These are phyloP conservation scores for Flaveria bidentis DNA, from an alignment of 129 eudicot genomes.

Conservation along the genomic window DNA sequence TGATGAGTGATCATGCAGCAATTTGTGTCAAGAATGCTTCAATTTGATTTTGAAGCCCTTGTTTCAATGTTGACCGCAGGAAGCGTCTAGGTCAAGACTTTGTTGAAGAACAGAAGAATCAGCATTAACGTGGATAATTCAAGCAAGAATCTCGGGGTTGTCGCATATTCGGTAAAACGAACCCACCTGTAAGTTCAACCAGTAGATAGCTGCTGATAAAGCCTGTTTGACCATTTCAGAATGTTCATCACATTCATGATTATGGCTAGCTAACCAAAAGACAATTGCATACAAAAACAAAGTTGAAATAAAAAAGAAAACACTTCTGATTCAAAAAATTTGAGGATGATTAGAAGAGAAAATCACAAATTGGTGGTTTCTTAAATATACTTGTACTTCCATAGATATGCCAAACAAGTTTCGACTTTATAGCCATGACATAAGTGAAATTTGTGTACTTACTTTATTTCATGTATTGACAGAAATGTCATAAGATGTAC, in stretches of 20 bases:
- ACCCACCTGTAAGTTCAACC: conserved; percentile 99
- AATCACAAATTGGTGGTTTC: neutral
- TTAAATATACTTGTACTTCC: neutral
- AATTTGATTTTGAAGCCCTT: conserved; percentile 6
- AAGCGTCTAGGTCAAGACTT: conserved; percentile 43
- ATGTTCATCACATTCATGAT: conserved; percentile 69
- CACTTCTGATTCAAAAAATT: neutral
- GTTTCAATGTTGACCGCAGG: neutral
- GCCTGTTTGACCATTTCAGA: conserved; percentile 85
- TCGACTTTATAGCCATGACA: neutral
- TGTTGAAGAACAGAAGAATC: conserved; percentile 61
- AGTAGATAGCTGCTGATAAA: conserved; percentile 98
- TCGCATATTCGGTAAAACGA: conserved; percentile 40
- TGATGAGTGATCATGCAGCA: conserved; percentile 17
- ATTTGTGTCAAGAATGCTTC: conserved; percentile 3
- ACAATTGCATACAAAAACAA: conserved; percentile 22
- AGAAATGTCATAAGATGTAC: neutral
- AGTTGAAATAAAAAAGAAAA: neutral
- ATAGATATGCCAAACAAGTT: neutral
- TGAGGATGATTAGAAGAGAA: neutral
- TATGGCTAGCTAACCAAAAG: conserved; percentile 18
- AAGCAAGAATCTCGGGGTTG: conserved; percentile 52
- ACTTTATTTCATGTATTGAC: neutral
- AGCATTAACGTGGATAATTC: conserved; percentile 59
- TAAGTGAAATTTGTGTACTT: neutral